A percentile compares a stretch with the other conserved stretches of the same genome.
phyloP scores from a whole-genome alignment of 2,329 filamentous ascomycete species.

The Aspergillus quadricinctus region DNA sequence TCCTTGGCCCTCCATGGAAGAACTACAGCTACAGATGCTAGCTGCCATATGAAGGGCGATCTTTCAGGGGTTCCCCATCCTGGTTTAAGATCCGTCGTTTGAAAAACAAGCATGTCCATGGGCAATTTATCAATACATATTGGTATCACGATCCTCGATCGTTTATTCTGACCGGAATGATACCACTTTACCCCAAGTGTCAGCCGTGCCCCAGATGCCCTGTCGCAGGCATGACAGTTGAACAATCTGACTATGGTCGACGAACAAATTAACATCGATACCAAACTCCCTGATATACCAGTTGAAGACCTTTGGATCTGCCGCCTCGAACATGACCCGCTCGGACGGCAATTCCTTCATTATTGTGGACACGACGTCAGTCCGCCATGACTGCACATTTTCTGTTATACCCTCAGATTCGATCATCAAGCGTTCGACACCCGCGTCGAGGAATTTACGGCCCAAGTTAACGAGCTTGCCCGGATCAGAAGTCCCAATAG shows the following conservation, averaged over 20 bases:
- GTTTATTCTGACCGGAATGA: slow-evolving; percentile 30
- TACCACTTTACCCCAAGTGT: slow-evolving; percentile 53
- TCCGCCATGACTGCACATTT: slow-evolving; percentile 52
- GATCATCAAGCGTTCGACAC: slow-evolving; percentile 55
- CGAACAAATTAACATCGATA: slow-evolving; percentile 54
- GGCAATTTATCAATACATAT: not conserved
- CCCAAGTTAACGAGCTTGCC: slow-evolving; percentile 48
- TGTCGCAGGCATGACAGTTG: slow-evolving; percentile 50
- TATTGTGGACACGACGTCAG: slow-evolving; percentile 52
- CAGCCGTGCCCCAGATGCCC: slow-evolving; percentile 54
- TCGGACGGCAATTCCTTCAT: slow-evolving; percentile 49
- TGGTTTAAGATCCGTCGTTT: too few species aligned
- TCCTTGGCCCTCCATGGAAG: not conserved
- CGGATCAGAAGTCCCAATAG: slow-evolving; percentile 48
- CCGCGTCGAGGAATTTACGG: slow-evolving; percentile 47
- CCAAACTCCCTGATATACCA: slow-evolving; percentile 57
- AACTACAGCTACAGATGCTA: not conserved
- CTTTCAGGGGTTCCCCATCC: not conserved
- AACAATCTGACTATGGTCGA: slow-evolving; percentile 56
- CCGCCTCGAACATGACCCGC: slow-evolving; percentile 56
- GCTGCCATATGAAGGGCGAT: not conserved
- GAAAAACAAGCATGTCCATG: not conserved
- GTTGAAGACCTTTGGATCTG: slow-evolving; percentile 53
- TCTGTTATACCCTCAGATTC: slow-evolving; percentile 58
- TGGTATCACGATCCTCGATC: not conserved